These are phyloP conservation scores for Neoscytalidium dimidiatum DNA, from an alignment of 2,329 filamentous ascomycete species.

Conservation along the genomic window DNA sequence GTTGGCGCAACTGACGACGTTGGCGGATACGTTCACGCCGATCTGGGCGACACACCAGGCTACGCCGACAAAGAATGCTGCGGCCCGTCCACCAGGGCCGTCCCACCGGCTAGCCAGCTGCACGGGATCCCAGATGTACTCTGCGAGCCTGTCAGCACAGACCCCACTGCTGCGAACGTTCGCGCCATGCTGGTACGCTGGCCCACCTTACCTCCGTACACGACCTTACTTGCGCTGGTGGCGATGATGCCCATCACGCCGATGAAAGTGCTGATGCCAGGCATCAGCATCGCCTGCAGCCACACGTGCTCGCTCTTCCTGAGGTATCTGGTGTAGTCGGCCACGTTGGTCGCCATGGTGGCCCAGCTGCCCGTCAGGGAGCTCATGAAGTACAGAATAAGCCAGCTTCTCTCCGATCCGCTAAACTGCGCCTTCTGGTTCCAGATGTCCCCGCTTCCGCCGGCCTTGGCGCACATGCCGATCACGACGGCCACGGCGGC, in stretches of 20 bases:
- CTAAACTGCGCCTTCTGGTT: not conserved
- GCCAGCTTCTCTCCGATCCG: conserved; percentile 20
- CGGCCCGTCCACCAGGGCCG: conserved; percentile 26
- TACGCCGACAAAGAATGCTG: conserved; percentile 30
- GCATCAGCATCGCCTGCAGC: conserved; percentile 27
- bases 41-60: conserved; percentile 31
- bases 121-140: conserved; percentile 28
- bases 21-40: conserved; percentile 31
- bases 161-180: too few relatives aligned
- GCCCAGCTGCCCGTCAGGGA: conserved; percentile 24
- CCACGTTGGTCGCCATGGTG: conserved; percentile 26
- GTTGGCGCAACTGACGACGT: conserved; percentile 30
- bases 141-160: not conserved
- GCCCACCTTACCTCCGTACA: conserved; percentile 24
- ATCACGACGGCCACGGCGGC: conserved; percentile 25
- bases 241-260: conserved; percentile 29
- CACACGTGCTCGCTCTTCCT: conserved; percentile 23
- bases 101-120: conserved; percentile 29
- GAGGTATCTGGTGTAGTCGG: conserved; percentile 29
- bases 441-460: conserved; percentile 27
- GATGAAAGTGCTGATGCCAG: conserved; percentile 27
- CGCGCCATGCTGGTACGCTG: too few relatives aligned
- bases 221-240: conserved; percentile 25
- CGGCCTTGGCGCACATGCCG: conserved; percentile 26
- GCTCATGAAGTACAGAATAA: conserved; percentile 24